Evolutionary conservation across 2,329 filamentous ascomycete genomes (phyloP), one percentile per base, ranked within the genome.

Genomic region (Hymenoscyphus infarciens): DNA sequence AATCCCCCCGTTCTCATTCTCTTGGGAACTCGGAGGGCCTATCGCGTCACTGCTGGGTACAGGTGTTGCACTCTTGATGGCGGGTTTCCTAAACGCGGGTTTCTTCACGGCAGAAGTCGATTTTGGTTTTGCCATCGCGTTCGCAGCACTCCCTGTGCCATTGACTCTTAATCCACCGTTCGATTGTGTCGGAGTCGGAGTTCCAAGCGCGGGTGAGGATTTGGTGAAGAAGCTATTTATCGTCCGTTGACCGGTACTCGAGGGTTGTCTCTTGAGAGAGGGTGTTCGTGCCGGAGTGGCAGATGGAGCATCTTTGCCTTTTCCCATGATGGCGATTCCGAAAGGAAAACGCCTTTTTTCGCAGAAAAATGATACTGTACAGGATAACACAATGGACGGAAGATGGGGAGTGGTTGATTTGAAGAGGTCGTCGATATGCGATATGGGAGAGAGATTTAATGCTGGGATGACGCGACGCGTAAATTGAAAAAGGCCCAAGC

Each of bases 161-260:
- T 74, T 75, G 60, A 67, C 68, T 35, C 71, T 72, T 22, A 72
- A 62, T 25, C 67, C 64, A 56, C 68, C 68, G 38, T 67, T 68
- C 64, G 66, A 62, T 64, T 67, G 62, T n/a, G 39, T 68, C 2
- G 73, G 75, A 15, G 80, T 80, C 29, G 73, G 76, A 15, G 81
- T 80, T 31, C 19, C 79, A 79, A 15, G 80, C 77, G 73, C 67
- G 59, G 77, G 67, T 65, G 81, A 77, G 64, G 81, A 77, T 74
- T 82, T 92, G 68, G 88, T 82, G 72, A 94, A 94, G 81, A 95
- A 95, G 53, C 89, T 89, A 39, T 92, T 79, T 64, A 95, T 92
- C 60, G 88, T 90, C 74, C 81, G 82, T 73, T 91, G 87, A 71
- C 84, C 66, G 35, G 67, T 57, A 58, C 71, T 73, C n/a, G 72